Evolutionary conservation across 2,329 filamentous ascomycete genomes (phyloP), one percentile per base, ranked within the genome.

Genomic region (Fusarium pseudocircinatum): DNA sequence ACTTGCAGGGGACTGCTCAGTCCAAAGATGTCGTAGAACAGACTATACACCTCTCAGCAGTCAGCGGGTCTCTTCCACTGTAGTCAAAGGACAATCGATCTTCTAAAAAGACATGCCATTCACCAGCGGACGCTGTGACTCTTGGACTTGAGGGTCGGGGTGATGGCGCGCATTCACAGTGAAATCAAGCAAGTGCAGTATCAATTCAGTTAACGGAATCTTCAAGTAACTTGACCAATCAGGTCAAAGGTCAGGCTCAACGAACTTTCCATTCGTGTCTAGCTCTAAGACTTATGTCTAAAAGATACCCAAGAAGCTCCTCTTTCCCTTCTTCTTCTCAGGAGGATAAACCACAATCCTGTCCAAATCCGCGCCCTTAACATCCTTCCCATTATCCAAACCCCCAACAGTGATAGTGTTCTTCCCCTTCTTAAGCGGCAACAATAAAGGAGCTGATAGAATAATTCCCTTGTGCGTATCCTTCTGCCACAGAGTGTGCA

Each of bases 321-420:
- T 12, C 50, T 75, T 76, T 1, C 34, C 54, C 56, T 63, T 67
- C 59, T 72, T 72, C 64, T 73, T 73, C 69, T 91, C 88, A 0
- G 87, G 81, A 2, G 88, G 89, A 77, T 90, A 91, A 1, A 91
- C 89, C 3, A 91, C 84, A 72, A 91, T 87, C 20, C 84, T 83
- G 71, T 91, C 89, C 28, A 91, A 75, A 74, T 91, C 89, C 2
- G 87, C 89, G 0, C 88, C 88, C 77, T 88, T 89, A 24, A 84
- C 83, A 62, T 89, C 86, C 52, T 88, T 82, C 0, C 88, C 88
- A 62, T 91, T 91, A 53, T 79, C 83, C 50, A 91, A 67, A 0
- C 89, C 89, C 0, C 89, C 88, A 30, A 91, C 83, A 4, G 86
- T 88, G 57, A 91, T 89, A 0, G 83, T 87, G 68, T 89, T 88